Percentiles rank a stretch among this genome's conserved stretches.
Conservation (phyloP, 441 rosid genomes). For the California macrophylla region DNA sequence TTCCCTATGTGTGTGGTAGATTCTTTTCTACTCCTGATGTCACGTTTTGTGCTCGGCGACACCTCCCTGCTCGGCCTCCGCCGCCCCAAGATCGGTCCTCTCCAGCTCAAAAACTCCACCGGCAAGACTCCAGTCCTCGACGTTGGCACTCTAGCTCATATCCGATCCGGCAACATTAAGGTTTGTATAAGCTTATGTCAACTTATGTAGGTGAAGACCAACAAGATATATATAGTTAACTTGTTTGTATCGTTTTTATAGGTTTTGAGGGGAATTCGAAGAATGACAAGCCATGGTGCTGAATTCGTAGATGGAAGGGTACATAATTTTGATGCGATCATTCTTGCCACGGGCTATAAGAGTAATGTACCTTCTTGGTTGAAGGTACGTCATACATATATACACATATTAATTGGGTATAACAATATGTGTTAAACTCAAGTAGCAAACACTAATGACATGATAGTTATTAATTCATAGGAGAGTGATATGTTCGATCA, state of each 20-base stretch:
- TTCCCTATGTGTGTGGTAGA: background rate
- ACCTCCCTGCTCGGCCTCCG: background rate
- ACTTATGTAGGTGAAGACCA: too few species aligned
- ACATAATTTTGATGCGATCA: background rate
- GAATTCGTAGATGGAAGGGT: background rate
- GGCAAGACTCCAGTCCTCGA: background rate
- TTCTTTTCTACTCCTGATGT: background rate
- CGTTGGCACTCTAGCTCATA: background rate
- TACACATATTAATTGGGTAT: too few species aligned
- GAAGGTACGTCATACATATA: background rate
- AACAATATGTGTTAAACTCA: too few species aligned
- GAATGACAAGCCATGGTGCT: background rate
- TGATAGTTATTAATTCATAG: conserved; percentile 19
- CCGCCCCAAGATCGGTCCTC: background rate
- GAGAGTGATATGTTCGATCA: conserved; percentile 52
- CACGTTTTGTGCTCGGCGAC: background rate
- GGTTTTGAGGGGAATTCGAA: background rate
- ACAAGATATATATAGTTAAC: too few species aligned
- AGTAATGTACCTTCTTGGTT: background rate
- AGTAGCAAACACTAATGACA: too few species aligned
- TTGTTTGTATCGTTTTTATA: too few species aligned
- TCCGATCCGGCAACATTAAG: background rate
- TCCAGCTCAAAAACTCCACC: background rate
- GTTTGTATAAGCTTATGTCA: too few species aligned
- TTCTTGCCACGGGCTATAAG: background rate